Evolutionary conservation across 768 basidiomycete species (phyloP).

Genomic region (Lactifluus piperatus): DNA sequence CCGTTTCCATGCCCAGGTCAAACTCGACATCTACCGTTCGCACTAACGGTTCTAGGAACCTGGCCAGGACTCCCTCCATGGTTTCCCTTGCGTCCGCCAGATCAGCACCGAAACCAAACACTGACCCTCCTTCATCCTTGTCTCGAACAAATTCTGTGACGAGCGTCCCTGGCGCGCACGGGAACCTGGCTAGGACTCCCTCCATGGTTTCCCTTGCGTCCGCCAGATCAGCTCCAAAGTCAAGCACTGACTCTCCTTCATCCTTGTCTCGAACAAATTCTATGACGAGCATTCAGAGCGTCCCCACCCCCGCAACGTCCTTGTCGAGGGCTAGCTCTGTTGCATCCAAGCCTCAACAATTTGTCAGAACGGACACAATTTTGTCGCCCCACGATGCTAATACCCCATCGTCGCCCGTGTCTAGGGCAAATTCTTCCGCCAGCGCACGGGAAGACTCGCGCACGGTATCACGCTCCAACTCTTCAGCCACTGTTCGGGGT

Average conservation of each 20-base stretch:
- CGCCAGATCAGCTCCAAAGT: background rate
- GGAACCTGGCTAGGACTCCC: conserved; percentile 5
- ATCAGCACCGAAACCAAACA: background rate
- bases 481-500: background rate
- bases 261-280: conserved; percentile 6
- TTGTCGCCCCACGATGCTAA: background rate
- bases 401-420: background rate
- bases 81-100: conserved; percentile 2
- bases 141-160: conserved; percentile 7
- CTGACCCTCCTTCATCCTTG: background rate
- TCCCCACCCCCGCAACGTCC: background rate
- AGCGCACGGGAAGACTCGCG: background rate
- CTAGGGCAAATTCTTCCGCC: conserved; percentile 3
- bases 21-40: conserved; percentile 9
- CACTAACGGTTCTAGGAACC: background rate
- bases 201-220: conserved; percentile 7
- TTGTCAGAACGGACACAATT: background rate
- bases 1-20: conserved; percentile 10
- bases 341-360: background rate
- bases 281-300: background rate
- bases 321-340: conserved; percentile 8
- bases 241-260: background rate
- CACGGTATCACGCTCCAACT: conserved; percentile 7
- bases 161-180: background rate
- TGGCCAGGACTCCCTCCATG: conserved; percentile 6